A percentile compares a stretch with the other conserved stretches of the same genome.
These are phyloP conservation scores for Aureobasidium leucospermi DNA, from an alignment of 2,329 filamentous ascomycete genomes.

Conservation along the genomic window DNA sequence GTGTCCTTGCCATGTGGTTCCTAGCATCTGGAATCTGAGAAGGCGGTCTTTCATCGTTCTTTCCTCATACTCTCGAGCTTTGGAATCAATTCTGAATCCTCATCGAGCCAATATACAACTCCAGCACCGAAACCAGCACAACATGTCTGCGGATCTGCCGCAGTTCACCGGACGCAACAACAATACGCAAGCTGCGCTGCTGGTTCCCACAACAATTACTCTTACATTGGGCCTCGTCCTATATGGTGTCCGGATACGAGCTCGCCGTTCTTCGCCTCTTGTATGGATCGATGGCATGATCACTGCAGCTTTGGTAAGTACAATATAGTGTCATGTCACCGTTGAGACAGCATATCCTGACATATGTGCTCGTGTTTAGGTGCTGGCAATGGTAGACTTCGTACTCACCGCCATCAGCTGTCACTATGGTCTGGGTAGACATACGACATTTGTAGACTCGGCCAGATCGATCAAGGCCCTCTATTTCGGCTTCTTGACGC, in stretches of 20 bases:
- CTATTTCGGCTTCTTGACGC: neutral
- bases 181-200: neutral
- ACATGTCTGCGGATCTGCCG: neutral
- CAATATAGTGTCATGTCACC: neutral
- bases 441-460: neutral
- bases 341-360: neutral
- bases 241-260: neutral
- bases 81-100: neutral
- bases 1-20: slow-evolving; percentile 1
- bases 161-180: neutral
- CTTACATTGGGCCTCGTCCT: neutral
- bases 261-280: neutral
- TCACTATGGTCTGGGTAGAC: slow-evolving; percentile 7
- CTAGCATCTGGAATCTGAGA: neutral
- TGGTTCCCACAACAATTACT: neutral
- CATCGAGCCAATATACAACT: neutral
- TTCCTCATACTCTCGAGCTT: neutral
- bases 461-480: neutral
- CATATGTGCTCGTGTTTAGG: neutral
- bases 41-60: neutral
- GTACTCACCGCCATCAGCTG: neutral
- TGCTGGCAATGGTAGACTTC: neutral
- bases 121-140: neutral
- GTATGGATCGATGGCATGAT: slow-evolving; percentile 7
- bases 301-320: neutral